Percentiles rank a stretch among this genome's conserved stretches.
These are phyloP conservation scores for Rutstroemia sydowiana DNA, from an alignment of 2,329 filamentous ascomycete genomes.

Conservation along the genomic window DNA sequence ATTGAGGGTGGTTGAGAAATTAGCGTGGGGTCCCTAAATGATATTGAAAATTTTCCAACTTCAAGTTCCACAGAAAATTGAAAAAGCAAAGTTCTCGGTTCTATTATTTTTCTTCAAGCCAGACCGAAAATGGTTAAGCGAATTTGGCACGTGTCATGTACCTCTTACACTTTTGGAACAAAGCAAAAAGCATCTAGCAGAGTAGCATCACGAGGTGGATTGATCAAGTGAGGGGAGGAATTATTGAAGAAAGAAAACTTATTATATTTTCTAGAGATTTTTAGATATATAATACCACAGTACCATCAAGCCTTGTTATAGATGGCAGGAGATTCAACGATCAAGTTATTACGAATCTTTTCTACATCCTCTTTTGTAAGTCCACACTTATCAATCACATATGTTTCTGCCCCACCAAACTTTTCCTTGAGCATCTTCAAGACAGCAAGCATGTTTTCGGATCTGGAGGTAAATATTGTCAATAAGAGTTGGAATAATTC, in stretches of 20 bases:
- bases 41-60: conserved; percentile 1
- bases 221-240: neutral
- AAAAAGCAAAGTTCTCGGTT: too few species aligned
- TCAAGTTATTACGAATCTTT: conserved; percentile 43
- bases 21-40: conserved; percentile 6
- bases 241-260: too few species aligned
- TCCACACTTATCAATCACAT: conserved; percentile 51
- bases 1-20: neutral
- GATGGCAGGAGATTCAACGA: conserved; percentile 25
- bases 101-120: neutral
- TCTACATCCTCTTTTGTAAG: conserved; percentile 48
- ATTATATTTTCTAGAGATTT: neutral
- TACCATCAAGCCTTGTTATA: conserved; percentile 1
- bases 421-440: conserved; percentile 48
- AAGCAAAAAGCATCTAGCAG: neutral
- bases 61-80: too few species aligned
- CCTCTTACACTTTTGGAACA: neutral
- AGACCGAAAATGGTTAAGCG: conserved; percentile 1
- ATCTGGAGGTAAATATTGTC: too few species aligned
- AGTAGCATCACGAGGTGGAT: neutral
- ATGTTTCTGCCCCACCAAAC: conserved; percentile 58
- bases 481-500: too few species aligned
- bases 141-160: neutral
- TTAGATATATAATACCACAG: neutral
- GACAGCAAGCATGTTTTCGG: conserved; percentile 44